phyloP scores from a whole-genome alignment of 352 stramenopile genomes.

The Phytophthora foliorum region DNA sequence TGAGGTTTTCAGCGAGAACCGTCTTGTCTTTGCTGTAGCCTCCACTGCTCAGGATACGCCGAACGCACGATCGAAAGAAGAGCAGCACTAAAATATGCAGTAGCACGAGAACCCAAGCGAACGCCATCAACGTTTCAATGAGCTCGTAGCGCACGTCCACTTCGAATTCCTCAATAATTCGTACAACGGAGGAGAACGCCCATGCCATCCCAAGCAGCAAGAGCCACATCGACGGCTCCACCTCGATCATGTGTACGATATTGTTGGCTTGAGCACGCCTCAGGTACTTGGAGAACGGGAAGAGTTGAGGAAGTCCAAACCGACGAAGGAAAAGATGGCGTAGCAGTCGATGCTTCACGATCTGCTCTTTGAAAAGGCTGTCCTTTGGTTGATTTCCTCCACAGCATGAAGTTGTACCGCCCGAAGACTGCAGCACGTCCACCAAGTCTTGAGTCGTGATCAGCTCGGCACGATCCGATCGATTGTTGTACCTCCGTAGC shows the following conservation, averaged over 20 bases:
- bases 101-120: conserved; percentile 41
- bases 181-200: conserved; percentile 36
- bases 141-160: conserved; percentile 34
- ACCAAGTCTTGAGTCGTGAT: conserved; percentile 51
- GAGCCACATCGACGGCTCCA: conserved; percentile 72
- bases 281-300: conserved; percentile 79
- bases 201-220: conserved; percentile 56
- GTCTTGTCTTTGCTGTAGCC: conserved; percentile 32
- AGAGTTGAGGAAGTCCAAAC: conserved; percentile 58
- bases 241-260: conserved; percentile 81
- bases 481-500: conserved; percentile 46
- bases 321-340: conserved; percentile 50
- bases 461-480: conserved; percentile 50
- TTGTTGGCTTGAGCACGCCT: conserved; percentile 72
- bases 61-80: conserved; percentile 52
- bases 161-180: conserved; percentile 28
- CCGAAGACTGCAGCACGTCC: conserved; percentile 13
- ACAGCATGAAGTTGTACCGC: conserved; percentile 2
- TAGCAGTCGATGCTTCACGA: conserved; percentile 47
- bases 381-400: background rate
- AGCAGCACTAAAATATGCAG: conserved; percentile 43
- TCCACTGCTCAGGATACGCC: conserved; percentile 42
- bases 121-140: conserved; percentile 41
- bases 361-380: conserved; percentile 19
- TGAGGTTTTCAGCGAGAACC: conserved; percentile 11